Percentiles rank a stretch among this genome's conserved stretches.
Conservation (phyloP, 2,329 filamentous ascomycete species). For the Delphinella strobiligena region DNA sequence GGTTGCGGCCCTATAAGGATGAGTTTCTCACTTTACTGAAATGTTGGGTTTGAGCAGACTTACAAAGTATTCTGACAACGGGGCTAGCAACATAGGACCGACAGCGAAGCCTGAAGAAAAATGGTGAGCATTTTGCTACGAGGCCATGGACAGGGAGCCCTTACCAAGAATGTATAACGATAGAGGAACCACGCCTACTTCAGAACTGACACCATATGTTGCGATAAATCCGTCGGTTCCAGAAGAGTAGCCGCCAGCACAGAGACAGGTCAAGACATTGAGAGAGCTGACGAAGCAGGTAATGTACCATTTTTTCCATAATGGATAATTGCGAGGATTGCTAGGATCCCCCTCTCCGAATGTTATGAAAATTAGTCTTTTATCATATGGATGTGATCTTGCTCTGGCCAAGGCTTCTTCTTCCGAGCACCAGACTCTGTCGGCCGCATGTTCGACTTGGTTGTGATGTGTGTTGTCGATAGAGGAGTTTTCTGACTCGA, state of each 20-base stretch:
- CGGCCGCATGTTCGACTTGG: conserved; percentile 3
- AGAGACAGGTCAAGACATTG: conserved; percentile 13
- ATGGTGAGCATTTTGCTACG: too few relatives aligned
- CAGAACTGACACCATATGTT: conserved; percentile 17
- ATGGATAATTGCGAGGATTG: conserved; percentile 30
- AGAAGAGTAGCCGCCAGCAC: conserved; percentile 9
- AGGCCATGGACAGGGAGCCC: too few relatives aligned
- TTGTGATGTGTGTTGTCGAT: background rate
- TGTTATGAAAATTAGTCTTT: conserved; percentile 13
- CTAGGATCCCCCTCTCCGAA: conserved; percentile 17
- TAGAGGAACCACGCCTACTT: conserved; percentile 21
- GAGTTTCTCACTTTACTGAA: too few relatives aligned
- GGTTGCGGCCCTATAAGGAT: conserved; percentile 24
- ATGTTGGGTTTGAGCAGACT: too few relatives aligned
- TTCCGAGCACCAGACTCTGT: conserved; percentile 9
- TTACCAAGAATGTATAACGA: conserved; percentile 20
- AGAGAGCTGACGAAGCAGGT: conserved; percentile 27
- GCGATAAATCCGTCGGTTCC: conserved; percentile 5
- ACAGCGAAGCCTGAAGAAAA: conserved; percentile 17
- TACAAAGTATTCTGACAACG: conserved; percentile 25
- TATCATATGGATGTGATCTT: conserved; percentile 11
- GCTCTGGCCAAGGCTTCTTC: conserved; percentile 11
- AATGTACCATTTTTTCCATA: conserved; percentile 29
- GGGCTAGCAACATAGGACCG: conserved; percentile 18
- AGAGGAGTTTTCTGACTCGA: conserved; percentile 5